Base-by-base conservation (phyloP, 495 filamentous ascomycete genomes). In the Bombardia bombarda region DNA sequence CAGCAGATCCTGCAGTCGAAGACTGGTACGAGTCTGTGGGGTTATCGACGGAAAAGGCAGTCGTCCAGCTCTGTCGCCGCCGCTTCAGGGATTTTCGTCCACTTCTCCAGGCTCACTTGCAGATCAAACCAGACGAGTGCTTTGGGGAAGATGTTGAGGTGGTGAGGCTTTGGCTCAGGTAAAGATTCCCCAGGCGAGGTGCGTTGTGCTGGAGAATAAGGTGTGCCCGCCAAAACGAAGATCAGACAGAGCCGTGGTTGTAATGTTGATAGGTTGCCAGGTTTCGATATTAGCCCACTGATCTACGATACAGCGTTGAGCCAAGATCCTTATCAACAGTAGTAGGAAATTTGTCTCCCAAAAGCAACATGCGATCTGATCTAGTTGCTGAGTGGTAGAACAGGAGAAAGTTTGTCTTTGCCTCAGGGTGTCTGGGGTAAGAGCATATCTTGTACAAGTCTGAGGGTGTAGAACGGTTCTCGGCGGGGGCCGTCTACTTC, bases 401-500 rank as follows among this genome's bases (percentile, higher is more conserved):
- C 32, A 47, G 40, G 17, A 38, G 34, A 42, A 32, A 21, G 46
- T 42, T 35, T 32, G 33, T 12, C 57, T 49, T 42, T 42, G 43
- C 36, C 33, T 42, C 32, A 48, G 41, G 36, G 32, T 42, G 44
- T 47, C 38, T 38, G 52, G 52, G 52, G 45, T 40, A 51, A 43
- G 48, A 54, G 44, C 51, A 46, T 52, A 55, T 58, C 54, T 59
- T 58, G 55, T 59, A 58, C 52, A 45, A 50, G 45, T 43, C 34
- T 40, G 43, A 53, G 43, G 48, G 45, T 41, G 45, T 39, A 43
- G 57, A 50, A 40, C 18, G 42, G 47, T 50, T 44, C 32, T 51
- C 43, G 55, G 65, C 62, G 64, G 63, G n/a, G 62, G 57, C 53
- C 56, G 51, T 60, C 56, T 57, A 36, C 42, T 40, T 34, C 34